Base-by-base conservation (phyloP, 177 flowering plant species). In the Telopea speciosissima region DNA sequence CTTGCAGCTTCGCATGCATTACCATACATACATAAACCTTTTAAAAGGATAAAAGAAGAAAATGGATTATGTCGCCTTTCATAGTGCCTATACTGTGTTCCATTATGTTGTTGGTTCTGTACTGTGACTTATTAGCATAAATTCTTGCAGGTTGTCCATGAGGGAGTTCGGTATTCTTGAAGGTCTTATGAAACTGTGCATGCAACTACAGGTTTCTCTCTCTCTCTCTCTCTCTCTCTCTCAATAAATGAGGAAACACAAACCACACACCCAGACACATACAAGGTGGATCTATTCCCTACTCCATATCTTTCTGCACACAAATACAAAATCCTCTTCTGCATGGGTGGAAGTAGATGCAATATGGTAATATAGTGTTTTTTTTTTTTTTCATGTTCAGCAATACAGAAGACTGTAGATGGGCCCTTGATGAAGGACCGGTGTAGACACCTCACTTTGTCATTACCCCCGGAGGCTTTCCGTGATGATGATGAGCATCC, bases 121-220 rank as follows among this genome's bases (percentile, higher is more conserved):
- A 52, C 19, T 31, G 12, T 73, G 6, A 12, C n/a, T 54, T 19
- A 17, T 68, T 44, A 19, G 3, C 4, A 14, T 52, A 14, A 19
- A 42, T 21, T 73, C 25, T 81, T 72, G 72, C 84, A 95, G 97
- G 99, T 95, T 70, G 92, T 93, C 65, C 97, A 95, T 75, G 99
- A 93, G n/a, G 82, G 97, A 89, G 81, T 95, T 95, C 80, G 97
- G 99, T 62, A 93, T 95, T 69, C 61, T 85, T 63, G 97, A 95
- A 77, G 99, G 93, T 71, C 75, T 95, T 22, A 95, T 95, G 99
- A 95, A 25, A 95, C 99, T 54, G 97, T 95, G 64, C 99, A 95
- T 89, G 97, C 99, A 78, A 95, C 97, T 17, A 95, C 98, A 82
- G 99, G 98, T 92, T 19, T 79, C 71, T 74, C 70, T 71, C 72